Conservation (phyloP, 352 stramenopile species). For the Nothophytophthora sp. region DNA sequence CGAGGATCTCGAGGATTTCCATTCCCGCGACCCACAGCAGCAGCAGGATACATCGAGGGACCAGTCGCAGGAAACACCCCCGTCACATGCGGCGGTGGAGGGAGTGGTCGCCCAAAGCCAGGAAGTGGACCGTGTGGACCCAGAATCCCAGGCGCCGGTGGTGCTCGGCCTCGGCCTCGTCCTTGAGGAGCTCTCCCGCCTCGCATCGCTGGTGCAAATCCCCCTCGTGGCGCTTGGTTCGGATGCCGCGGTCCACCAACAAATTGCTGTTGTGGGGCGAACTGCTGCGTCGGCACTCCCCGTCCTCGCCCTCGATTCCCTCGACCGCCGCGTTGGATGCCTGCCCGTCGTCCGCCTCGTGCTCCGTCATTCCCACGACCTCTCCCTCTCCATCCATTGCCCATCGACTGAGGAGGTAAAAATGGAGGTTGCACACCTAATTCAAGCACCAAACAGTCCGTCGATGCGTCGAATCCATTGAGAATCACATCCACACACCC, state of each 20-base stretch:
- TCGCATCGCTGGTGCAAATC: conserved; percentile 6
- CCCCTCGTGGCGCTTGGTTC: conserved; percentile 18
- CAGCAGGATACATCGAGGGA: conserved; percentile 12
- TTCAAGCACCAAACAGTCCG: not conserved
- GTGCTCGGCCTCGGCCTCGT: not conserved
- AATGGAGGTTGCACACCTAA: conserved; percentile 11
- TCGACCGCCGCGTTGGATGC: conserved; percentile 30
- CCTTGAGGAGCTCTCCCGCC: conserved; percentile 5
- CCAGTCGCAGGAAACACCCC: conserved; percentile 11
- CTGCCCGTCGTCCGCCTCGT: conserved; percentile 21
- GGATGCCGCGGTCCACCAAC: not conserved
- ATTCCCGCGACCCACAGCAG: conserved; percentile 18
- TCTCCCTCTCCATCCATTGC: conserved; percentile 34
- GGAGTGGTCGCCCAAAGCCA: conserved; percentile 16
- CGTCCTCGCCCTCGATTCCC: conserved; percentile 27
- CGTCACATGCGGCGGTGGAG: conserved; percentile 1
- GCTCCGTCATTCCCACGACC: conserved; percentile 35
- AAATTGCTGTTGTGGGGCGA: conserved; percentile 19
- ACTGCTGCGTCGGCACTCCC: conserved; percentile 22
- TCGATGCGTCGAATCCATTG: not conserved
- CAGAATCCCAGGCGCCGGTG: conserved; percentile 17
- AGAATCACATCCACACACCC: not conserved
- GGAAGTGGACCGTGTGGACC: conserved; percentile 9
- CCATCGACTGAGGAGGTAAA: conserved; percentile 6
- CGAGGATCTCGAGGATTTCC: conserved; percentile 37